Base-by-base conservation (phyloP, 306 rosid genomes). In the Vigna mungo region DNA sequence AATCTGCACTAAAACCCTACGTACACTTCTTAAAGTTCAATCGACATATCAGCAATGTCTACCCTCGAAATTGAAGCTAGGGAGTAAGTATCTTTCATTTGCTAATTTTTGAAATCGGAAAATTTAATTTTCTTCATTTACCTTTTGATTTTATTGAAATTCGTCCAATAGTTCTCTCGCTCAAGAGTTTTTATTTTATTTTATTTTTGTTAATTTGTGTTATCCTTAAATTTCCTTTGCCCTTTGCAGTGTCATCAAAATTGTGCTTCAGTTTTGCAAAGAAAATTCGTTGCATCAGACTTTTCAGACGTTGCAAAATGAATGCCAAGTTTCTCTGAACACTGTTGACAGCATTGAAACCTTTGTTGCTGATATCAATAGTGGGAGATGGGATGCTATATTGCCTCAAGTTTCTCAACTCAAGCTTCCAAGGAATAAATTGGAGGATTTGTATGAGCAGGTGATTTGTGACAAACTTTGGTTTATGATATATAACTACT, bases 401-500 rank as follows among this genome's bases (percentile, higher is more conserved):
- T 77, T 96, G 88, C 99, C 99, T 66, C 97, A 96, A 84, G 96
- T 96, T 72, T 81, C 99, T 75, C 99, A 96, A 56, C 97, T 96
- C 68, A 96, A 96, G 85, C 99, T 96, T 74, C 96, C 99, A 5
- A 83, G 99, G 85, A 89, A 92, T 83, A 96, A 84, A 18, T 87
- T 96, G 84, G 99, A 96, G 87, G 99, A 92, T 85, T 92, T 95
- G 87, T 95, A 92, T 81, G 99, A 95, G 83, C 98, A 94, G 97
- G 98, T 91, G 76, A 72, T 65, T 72, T 56, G 68, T 41, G 63
- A 54, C 4, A 60, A 47, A 20, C 68, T 52, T 76, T 44, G 63
- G 46, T 37, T 59, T 25, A 14, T 74, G 16, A 20, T 16, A 36
- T 68, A 64, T 17, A 18, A 52, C 37, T 10, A 43, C 47, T 43